Conservation (phyloP, 1,284 basidiomycete species). For the Pseudozyma thailandica region DNA sequence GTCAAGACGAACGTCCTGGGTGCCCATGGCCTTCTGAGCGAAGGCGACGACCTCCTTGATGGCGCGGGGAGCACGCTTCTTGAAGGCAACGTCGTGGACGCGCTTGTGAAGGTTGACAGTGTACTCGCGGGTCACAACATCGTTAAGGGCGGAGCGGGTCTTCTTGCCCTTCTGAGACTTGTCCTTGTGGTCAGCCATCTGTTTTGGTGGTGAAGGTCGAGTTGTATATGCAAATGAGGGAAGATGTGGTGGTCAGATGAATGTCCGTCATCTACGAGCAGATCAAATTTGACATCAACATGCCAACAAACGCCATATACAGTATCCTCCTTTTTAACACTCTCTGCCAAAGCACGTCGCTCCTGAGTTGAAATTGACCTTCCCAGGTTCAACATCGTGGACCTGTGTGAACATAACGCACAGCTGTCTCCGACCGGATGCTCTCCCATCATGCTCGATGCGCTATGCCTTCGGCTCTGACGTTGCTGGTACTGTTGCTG, state of each 20-base stretch:
- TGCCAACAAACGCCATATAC: no score
- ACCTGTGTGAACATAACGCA: no score
- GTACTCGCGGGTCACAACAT: slow-evolving; percentile 64
- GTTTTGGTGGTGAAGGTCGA: slow-evolving; percentile 1
- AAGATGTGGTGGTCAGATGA: slow-evolving; percentile 13
- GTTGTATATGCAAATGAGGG: neutral
- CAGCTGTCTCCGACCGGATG: no score
- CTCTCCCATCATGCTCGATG: no score
- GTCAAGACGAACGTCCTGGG: slow-evolving; percentile 68
- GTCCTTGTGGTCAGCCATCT: slow-evolving; percentile 63
- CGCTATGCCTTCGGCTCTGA: no score
- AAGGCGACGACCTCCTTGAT: slow-evolving; percentile 67
- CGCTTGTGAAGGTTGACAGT: slow-evolving; percentile 68
- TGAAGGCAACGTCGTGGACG: slow-evolving; percentile 63
- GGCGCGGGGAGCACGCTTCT: slow-evolving; percentile 67
- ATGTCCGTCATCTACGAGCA: no score
- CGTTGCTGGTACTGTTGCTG: no score
- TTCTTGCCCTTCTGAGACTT: slow-evolving; percentile 66
- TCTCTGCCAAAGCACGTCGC: no score
- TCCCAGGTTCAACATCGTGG: no score
- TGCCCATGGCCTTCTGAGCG: slow-evolving; percentile 68
- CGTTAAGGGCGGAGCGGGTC: slow-evolving; percentile 67
- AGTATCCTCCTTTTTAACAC: no score
- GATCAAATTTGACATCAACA: no score
- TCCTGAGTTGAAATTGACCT: no score